Evolutionary conservation across 1,284 basidiomycete genomes (phyloP).

Genomic region (Apiotrichum gamsii): DNA sequence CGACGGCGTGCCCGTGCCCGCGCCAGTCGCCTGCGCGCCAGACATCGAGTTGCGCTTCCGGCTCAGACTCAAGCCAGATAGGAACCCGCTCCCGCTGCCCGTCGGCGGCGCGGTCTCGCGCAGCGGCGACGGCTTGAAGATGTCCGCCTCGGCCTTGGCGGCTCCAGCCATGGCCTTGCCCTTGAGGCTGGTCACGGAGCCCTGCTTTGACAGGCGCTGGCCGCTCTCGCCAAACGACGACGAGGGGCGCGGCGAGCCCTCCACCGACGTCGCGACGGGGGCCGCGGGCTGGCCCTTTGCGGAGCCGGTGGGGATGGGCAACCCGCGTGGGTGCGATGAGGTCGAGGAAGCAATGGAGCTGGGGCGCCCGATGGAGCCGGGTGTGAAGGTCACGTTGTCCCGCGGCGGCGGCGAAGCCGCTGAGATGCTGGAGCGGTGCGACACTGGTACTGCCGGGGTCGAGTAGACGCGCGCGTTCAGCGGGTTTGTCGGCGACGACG

Average conservation of each 20-base stretch:
- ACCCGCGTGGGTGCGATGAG: constrained; percentile 21
- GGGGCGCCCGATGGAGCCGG: constrained; percentile 21
- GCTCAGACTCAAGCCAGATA: constrained; percentile 9
- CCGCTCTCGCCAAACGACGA: constrained; percentile 5
- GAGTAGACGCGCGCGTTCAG: background rate
- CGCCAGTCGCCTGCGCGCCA: background rate
- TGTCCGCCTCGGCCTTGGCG: background rate
- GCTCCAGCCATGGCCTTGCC: background rate
- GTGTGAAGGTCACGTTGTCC: constrained; percentile 6
- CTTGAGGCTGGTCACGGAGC: constrained; percentile 5
- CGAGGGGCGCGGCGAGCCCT: constrained; percentile 4
- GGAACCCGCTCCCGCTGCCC: constrained; percentile 5
- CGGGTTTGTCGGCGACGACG: background rate
- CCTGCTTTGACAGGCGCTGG: constrained; percentile 4
- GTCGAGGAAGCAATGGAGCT: constrained; percentile 26
- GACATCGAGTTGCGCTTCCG: constrained; percentile 7
- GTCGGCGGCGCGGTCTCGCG: background rate
- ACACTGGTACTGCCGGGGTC: background rate
- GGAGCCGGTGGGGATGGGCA: constrained; percentile 17
- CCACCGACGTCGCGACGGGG: constrained; percentile 28
- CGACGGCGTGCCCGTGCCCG: no score
- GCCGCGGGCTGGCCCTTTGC: constrained; percentile 29
- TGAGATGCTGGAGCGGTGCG: constrained; percentile 2
- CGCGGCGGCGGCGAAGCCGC: constrained; percentile 12
- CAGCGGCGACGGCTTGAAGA: constrained; percentile 7